phyloP scores from a whole-genome alignment of 345 rosid species.

The Bruguiera sexangula region DNA sequence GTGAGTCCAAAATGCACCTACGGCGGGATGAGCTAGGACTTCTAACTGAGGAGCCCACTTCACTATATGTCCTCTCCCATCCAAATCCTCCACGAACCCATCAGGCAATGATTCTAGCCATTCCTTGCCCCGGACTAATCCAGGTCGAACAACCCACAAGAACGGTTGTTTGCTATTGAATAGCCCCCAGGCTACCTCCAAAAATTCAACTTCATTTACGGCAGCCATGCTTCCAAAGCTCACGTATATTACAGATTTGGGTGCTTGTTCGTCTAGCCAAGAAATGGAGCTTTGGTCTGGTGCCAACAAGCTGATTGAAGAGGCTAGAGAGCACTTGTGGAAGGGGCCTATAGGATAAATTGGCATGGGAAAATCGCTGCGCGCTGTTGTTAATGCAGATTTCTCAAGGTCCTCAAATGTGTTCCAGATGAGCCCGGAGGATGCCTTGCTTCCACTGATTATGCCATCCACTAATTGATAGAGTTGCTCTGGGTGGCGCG shows the following conservation, averaged over 20 bases:
- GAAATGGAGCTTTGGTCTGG: conserved; percentile 32
- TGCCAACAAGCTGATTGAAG: conserved; percentile 25
- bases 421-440: conserved; percentile 36
- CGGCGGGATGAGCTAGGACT: conserved; percentile 12
- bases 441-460: conserved; percentile 18
- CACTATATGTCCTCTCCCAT: conserved; percentile 9
- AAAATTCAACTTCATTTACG: conserved; percentile 14
- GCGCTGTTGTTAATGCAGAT: conserved; percentile 3
- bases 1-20: conserved; percentile 21
- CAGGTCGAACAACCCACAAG: conserved; percentile 14
- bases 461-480: conserved; percentile 7
- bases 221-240: conserved; percentile 46
- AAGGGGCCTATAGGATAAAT: conserved; percentile 42
- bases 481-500: conserved; percentile 20
- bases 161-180: conserved; percentile 13
- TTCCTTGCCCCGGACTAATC: conserved; percentile 11
- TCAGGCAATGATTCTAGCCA: conserved; percentile 5
- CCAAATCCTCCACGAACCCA: conserved; percentile 5
- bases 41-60: conserved; percentile 19
- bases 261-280: conserved; percentile 38
- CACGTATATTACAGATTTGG: conserved; percentile 38
- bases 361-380: conserved; percentile 18
- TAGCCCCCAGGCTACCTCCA: conserved; percentile 18
- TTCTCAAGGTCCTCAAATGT: conserved; percentile 35
- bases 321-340: conserved; percentile 31